Conservation (phyloP, 768 basidiomycete genomes). For the Lactarius trivialis region DNA sequence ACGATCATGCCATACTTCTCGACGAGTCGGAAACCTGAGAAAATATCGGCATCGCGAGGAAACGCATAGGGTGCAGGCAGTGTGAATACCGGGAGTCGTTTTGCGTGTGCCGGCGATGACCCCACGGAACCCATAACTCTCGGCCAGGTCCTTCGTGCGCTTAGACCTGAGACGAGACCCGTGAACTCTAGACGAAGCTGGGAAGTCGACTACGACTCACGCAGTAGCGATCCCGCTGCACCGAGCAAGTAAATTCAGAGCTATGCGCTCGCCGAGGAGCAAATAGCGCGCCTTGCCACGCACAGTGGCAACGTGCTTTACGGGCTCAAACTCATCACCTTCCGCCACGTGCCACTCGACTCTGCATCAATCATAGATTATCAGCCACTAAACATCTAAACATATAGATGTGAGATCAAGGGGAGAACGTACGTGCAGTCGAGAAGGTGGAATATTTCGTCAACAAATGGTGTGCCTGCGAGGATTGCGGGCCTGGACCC, state of each 20-base stretch:
- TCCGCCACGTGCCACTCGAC: conserved; percentile 93
- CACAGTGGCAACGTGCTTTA: conserved; percentile 86
- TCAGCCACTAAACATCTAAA: neutral
- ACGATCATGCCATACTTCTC: conserved; percentile 99
- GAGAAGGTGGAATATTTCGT: conserved; percentile 83
- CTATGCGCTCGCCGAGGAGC: conserved; percentile 87
- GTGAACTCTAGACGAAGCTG: neutral
- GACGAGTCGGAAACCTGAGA: conserved; percentile 81
- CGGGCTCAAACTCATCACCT: conserved; percentile 72
- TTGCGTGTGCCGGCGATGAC: conserved; percentile 93
- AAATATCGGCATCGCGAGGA: neutral
- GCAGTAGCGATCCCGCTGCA: conserved; percentile 97
- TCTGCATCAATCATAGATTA: too few relatives aligned
- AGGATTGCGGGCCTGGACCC: conserved; percentile 71
- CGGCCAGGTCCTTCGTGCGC: conserved; percentile 70
- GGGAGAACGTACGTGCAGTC: conserved; percentile 69
- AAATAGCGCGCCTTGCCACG: conserved; percentile 82
- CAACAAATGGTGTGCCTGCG: conserved; percentile 93
- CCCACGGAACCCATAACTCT: conserved; percentile 73
- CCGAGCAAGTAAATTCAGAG: conserved; percentile 86
- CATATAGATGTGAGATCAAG: neutral
- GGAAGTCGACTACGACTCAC: conserved; percentile 39
- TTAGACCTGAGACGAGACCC: conserved; percentile 55
- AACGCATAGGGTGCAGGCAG: neutral
- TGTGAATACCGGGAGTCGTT: conserved; percentile 76